Evolutionary conservation across 169 alveolate genomes (phyloP).

Genomic region (Fabrea salina): DNA sequence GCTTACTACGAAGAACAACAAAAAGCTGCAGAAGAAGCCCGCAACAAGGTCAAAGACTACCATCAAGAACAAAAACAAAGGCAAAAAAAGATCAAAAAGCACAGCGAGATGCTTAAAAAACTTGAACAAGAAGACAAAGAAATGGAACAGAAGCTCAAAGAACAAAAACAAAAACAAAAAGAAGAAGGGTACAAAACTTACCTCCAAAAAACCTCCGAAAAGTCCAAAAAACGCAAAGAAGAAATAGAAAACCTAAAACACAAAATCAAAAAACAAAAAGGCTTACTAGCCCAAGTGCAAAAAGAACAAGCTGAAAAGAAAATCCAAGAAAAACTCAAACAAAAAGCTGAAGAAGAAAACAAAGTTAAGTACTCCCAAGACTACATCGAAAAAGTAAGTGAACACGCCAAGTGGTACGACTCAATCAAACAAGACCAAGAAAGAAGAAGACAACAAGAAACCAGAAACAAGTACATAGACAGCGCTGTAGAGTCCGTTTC

Average conservation of each 20-base stretch:
- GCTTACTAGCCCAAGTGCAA: not conserved
- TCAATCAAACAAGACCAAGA: not conserved
- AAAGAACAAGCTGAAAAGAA: not conserved
- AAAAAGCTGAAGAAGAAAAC: not conserved
- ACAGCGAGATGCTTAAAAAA: not conserved
- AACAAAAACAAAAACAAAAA: not conserved
- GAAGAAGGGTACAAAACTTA: not conserved
- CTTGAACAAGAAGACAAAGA: not conserved
- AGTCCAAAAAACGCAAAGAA: not conserved
- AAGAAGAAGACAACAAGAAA: not conserved
- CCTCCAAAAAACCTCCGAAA: not conserved
- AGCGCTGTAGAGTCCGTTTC: too few species aligned
- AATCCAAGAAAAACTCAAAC: not conserved
- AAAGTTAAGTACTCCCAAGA: not conserved
- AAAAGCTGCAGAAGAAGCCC: not conserved
- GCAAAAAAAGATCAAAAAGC: not conserved
- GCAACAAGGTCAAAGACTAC: not conserved
- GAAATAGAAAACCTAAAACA: conserved; percentile 6
- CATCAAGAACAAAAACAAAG: not conserved
- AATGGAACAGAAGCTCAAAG: conserved; percentile 7
- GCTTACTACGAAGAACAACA: conserved; percentile 10
- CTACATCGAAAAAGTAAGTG: not conserved
- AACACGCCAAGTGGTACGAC: conserved; percentile 19
- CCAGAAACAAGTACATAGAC: not conserved
- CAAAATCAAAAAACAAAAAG: not conserved